Conservation (phyloP, 2,329 filamentous ascomycete species). For the Keithomyces neogunnii region DNA sequence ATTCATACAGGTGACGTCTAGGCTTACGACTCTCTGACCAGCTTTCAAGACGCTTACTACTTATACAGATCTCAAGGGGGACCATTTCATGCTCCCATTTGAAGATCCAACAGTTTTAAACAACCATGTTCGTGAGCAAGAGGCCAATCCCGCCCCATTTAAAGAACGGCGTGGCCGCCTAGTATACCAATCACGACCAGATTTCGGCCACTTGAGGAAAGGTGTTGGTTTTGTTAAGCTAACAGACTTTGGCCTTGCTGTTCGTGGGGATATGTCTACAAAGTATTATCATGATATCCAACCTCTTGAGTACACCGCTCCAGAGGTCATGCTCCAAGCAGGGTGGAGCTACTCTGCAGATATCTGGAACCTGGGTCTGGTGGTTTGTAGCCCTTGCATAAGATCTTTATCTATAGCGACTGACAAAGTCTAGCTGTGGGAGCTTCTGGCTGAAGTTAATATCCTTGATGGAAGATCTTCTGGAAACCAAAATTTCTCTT, state of each 20-base stretch:
- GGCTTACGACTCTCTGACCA: background rate
- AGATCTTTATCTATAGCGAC: background rate
- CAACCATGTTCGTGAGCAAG: constrained; percentile 15
- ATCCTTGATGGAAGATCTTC: constrained; percentile 14
- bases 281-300: constrained; percentile 18
- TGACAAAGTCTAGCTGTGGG: constrained; percentile 15
- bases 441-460: constrained; percentile 20
- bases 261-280: constrained; percentile 13
- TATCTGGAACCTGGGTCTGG: constrained; percentile 21
- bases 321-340: constrained; percentile 20
- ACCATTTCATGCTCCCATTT: constrained; percentile 18
- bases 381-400: constrained; percentile 12
- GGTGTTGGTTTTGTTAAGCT: constrained; percentile 18
- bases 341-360: constrained; percentile 23
- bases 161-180: constrained; percentile 14
- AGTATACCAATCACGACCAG: constrained; percentile 14
- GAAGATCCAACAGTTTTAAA: constrained; percentile 15
- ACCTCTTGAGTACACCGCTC: constrained; percentile 20
- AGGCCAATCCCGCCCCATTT: constrained; percentile 15
- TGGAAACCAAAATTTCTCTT: constrained; percentile 14
- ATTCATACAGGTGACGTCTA: constrained; percentile 29
- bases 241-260: constrained; percentile 20
- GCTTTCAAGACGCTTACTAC: background rate
- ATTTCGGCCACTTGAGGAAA: constrained; percentile 15
- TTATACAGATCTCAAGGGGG: constrained; percentile 14